Base-by-base conservation (phyloP, 495 filamentous ascomycete genomes). In the Aspergillus hancockii region DNA sequence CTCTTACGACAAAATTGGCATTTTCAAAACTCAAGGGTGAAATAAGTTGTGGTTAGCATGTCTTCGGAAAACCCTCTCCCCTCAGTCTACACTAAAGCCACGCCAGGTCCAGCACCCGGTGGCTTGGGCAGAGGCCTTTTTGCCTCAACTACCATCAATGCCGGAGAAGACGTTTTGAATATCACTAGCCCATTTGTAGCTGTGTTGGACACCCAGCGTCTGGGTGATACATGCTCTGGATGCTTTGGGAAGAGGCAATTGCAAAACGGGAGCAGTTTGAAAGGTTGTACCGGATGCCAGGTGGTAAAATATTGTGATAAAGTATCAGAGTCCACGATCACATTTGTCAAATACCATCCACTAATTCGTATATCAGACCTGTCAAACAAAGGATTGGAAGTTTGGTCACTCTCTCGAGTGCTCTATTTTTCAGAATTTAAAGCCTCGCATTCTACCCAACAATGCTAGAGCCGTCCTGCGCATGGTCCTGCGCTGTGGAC, bases 251-350 rank as follows among this genome's bases (percentile, higher is more conserved):
- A 67, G 54, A 66, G 61, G 25, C 64, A 71, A 21, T 51, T 70
- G 55, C 70, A 69, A 14, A 52, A 38, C 16, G 64, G 54, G 2
- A 53, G 57, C 32, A 61, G 67, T n/a, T n/a, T 88, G 25, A 83
- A 79, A 60, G 77, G 74, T 28, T 92, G 89, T 69, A 76, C 76
- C 0, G 83, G 82, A 0, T 92, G 89, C 71, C 80, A 75, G 50
- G 71, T 80, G 13, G 81, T 85, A 0, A 81, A 78, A 57, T 92
- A 89, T 68, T 92, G 89, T 67, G 79, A 81, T 49, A 84, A 83
- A 78, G 85, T 88, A 62, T 21, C 38, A 61, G 49, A 6, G 38
- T 21, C 31, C n/a, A 60, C 4, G 5, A 21, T 30, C 31, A 22
- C 8, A 6, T 63, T 23, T 52, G 14, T 46, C 51, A 21, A 28